phyloP scores from a whole-genome alignment of 495 filamentous ascomycete genomes.

The Penicillium egyptiacum region DNA sequence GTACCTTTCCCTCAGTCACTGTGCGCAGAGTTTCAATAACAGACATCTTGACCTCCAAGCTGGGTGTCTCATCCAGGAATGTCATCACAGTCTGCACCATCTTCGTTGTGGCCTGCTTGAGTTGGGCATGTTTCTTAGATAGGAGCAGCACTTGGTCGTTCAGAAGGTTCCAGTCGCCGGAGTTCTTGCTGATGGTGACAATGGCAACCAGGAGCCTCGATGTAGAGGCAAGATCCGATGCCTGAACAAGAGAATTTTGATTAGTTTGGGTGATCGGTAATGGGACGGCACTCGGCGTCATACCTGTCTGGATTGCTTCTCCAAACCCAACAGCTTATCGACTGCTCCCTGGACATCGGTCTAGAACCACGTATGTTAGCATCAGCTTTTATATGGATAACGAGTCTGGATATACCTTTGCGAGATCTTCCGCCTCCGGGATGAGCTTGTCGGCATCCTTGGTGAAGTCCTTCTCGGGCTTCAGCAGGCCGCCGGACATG shows the following conservation, averaged over 20 bases:
- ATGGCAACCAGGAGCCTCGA: slow-evolving; percentile 82
- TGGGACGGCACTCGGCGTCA: slow-evolving; percentile 17
- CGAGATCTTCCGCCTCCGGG: slow-evolving; percentile 82
- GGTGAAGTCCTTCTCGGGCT: slow-evolving; percentile 75
- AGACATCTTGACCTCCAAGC: slow-evolving; percentile 79
- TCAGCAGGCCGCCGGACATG: slow-evolving; percentile 64
- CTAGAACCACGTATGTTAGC: slow-evolving; percentile 42
- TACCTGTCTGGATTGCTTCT: slow-evolving; percentile 97
- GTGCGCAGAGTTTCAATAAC: slow-evolving; percentile 94
- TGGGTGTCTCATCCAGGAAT: slow-evolving; percentile 81
- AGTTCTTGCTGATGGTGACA: slow-evolving; percentile 90
- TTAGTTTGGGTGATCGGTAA: slow-evolving; percentile 11
- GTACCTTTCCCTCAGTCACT: slow-evolving; percentile 94
- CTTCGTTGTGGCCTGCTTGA: slow-evolving; percentile 97
- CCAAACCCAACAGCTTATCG: slow-evolving; percentile 85
- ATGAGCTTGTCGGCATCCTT: slow-evolving; percentile 91
- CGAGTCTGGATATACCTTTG: slow-evolving; percentile 60
- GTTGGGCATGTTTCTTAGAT: slow-evolving; percentile 99
- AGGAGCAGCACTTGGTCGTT: slow-evolving; percentile 95
- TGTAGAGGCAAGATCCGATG: slow-evolving; percentile 92
- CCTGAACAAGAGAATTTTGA: slow-evolving; percentile 48
- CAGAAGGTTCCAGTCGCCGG: slow-evolving; percentile 86
- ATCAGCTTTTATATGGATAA: not conserved
- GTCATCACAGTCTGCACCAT: slow-evolving; percentile 97
- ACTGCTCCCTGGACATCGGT: slow-evolving; percentile 79